Base-by-base conservation (phyloP, 2,329 filamentous ascomycete species). In the Xylaria sp. region DNA sequence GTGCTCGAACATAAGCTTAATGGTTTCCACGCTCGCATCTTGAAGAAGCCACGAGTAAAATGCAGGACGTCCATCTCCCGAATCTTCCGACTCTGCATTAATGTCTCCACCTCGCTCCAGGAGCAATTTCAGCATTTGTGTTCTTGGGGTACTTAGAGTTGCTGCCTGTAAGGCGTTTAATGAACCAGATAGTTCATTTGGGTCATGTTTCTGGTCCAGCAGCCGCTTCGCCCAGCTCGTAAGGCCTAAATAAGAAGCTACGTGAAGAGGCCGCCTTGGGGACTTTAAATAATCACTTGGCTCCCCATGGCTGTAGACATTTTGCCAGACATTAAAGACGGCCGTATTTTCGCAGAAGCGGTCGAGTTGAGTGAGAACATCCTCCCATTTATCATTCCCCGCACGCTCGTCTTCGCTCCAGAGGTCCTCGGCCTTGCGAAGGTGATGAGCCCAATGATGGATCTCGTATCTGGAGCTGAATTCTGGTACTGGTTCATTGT, bases 401-500 rank as follows among this genome's bases (percentile, higher is more conserved):
- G n/a, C 51, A 13, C 51, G 51, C 9, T 54, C 51, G 2, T 54
- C 51, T 38, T 54, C 51, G 33, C 51, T 54, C 51, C 51, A 54
- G 3, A 39, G 31, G n/a, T 54, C 33, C 13, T 54, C 51, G 33
- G 51, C 51, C 20, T 27, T 25, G 20, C 11, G 31, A 38, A 54
- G 51, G 31, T 54, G 51, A 25, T 38, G 39, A 15, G 51, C 33
- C 51, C 51, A 54, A 10, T 25, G 39, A 25, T 54, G 10, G 1
- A 54, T 54, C 33, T 54, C 51, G 17, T 54, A 39, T 22, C 51
- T 38, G 13, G 20, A 25, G 33, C 31, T 22, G 51, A 36, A 54
- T 39, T 39, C 33, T 22, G n/a, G 51, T 15, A 39, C 7, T 9
- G 51, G 5, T 9, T 54, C n/a, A 22, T 6, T n/a, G 3, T 25